These are phyloP conservation scores for Daldinia vernicosa DNA, from an alignment of 495 filamentous ascomycete genomes.

Conservation along the genomic window DNA sequence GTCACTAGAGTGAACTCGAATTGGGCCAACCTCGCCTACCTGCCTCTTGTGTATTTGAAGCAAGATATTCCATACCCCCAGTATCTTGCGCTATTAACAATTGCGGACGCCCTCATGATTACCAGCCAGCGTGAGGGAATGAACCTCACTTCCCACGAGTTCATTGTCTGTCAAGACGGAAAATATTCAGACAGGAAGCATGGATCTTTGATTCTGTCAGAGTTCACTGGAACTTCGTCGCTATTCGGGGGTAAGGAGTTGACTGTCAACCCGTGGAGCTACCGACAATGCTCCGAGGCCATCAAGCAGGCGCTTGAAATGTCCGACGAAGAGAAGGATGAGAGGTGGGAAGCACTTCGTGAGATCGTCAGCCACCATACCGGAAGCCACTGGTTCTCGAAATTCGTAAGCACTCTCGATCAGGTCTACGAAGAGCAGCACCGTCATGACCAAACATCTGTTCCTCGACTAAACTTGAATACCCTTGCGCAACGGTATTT, in stretches of 20 bases:
- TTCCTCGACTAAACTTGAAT: constrained; percentile 79
- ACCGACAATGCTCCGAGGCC: constrained; percentile 81
- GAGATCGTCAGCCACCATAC: constrained; percentile 80
- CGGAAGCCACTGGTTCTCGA: constrained; percentile 81
- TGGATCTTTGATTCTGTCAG: constrained; percentile 87
- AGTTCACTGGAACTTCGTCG: constrained; percentile 90
- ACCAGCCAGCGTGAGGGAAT: constrained; percentile 93
- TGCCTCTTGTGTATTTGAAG: constrained; percentile 92
- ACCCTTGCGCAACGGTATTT: constrained; percentile 71
- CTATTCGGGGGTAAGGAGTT: constrained; percentile 81
- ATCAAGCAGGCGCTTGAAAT: constrained; percentile 84
- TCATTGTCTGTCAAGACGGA: constrained; percentile 92
- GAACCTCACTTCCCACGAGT: constrained; percentile 94
- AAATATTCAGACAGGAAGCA: constrained; percentile 75
- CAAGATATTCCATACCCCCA: constrained; percentile 91
- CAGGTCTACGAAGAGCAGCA: constrained; percentile 83
- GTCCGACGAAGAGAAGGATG: constrained; percentile 71
- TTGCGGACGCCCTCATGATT: constrained; percentile 91
- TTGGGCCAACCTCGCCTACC: constrained; percentile 86
- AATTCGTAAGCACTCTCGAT: constrained; percentile 72
- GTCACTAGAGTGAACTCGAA: constrained; percentile 90
- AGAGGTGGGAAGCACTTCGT: constrained; percentile 78
- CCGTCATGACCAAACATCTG: constrained; percentile 79
- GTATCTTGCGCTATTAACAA: constrained; percentile 85
- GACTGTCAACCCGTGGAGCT: constrained; percentile 93